A percentile compares a stretch with the other conserved stretches of the same genome.
phyloP scores from a whole-genome alignment of 2,329 filamentous ascomycete species.

The Chaetomium olivaceum region DNA sequence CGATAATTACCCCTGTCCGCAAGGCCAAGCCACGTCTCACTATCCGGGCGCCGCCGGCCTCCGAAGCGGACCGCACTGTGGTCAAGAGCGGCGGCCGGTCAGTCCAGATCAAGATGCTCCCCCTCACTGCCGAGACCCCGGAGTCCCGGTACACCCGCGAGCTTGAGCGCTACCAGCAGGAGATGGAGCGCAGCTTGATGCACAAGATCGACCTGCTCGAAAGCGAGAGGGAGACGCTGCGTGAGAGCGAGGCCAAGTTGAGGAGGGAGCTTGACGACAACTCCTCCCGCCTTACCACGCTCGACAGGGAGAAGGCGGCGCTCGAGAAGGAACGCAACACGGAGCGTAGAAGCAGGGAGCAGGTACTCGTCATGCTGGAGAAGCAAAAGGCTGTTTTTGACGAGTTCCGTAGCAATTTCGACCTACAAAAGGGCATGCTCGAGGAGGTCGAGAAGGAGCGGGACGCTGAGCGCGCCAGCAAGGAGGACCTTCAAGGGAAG shows the following conservation, averaged over 20 bases:
- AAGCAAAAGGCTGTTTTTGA: slow-evolving; percentile 41
- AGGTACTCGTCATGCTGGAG: slow-evolving; percentile 39
- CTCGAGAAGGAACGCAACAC: slow-evolving; percentile 34
- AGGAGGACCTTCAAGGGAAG: slow-evolving; percentile 32
- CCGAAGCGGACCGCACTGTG: slow-evolving; percentile 26
- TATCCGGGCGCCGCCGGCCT: slow-evolving; percentile 20
- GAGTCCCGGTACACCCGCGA: slow-evolving; percentile 28
- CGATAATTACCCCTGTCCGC: slow-evolving; percentile 18
- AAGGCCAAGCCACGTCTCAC: slow-evolving; percentile 27
- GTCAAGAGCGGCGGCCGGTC: slow-evolving; percentile 27
- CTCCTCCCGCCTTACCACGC: slow-evolving; percentile 36
- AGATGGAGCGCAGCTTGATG: slow-evolving; percentile 36
- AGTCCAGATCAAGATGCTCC: slow-evolving; percentile 29
- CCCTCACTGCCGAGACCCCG: slow-evolving; percentile 21
- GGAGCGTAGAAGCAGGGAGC: slow-evolving; percentile 32
- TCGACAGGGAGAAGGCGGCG: slow-evolving; percentile 37
- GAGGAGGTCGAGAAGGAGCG: slow-evolving; percentile 39
- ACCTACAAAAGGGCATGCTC: slow-evolving; percentile 39
- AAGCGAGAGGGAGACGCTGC: slow-evolving; percentile 38
- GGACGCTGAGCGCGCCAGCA: slow-evolving; percentile 29
- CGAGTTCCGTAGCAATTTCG: slow-evolving; percentile 41
- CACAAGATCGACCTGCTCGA: slow-evolving; percentile 42
- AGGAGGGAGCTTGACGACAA: slow-evolving; percentile 37
- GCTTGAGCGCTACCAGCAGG: slow-evolving; percentile 24
- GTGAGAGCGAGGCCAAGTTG: slow-evolving; percentile 36